A percentile compares a stretch with the other conserved stretches of the same genome.
Conservation (phyloP, 2,329 filamentous ascomycete species). For the Trichoderma brevicompactum region DNA sequence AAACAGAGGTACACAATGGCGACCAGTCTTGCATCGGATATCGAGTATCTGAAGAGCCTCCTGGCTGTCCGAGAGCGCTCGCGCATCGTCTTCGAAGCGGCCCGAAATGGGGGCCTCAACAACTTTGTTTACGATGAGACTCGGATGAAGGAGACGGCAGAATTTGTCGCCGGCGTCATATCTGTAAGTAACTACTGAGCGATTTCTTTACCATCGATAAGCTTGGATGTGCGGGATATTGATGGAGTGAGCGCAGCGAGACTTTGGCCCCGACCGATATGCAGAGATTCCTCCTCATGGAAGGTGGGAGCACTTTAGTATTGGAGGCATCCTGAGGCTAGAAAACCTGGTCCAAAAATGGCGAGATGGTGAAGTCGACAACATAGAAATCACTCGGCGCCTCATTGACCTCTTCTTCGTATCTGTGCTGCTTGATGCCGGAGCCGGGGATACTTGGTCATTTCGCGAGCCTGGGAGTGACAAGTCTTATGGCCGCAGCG, state of each 20-base stretch:
- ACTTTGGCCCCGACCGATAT: conserved; percentile 54
- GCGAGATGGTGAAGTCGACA: conserved; percentile 48
- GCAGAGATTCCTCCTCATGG: conserved; percentile 58
- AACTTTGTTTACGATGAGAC: conserved; percentile 49
- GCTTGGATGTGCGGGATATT: background rate
- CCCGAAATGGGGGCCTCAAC: conserved; percentile 45
- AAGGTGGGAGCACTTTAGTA: conserved; percentile 67
- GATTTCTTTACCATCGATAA: background rate
- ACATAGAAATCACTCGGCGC: conserved; percentile 54
- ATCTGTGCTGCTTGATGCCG: conserved; percentile 61
- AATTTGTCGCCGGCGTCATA: conserved; percentile 51
- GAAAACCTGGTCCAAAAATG: conserved; percentile 50
- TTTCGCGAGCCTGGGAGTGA: conserved; percentile 48
- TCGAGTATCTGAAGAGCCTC: conserved; percentile 44
- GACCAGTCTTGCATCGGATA: conserved; percentile 1
- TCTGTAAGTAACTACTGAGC: conserved; percentile 38
- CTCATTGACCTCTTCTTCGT: conserved; percentile 66
- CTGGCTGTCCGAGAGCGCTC: conserved; percentile 45
- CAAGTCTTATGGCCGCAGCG: conserved; percentile 48
- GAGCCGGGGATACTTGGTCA: conserved; percentile 55
- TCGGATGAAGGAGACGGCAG: conserved; percentile 45
- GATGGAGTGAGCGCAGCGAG: conserved; percentile 44
- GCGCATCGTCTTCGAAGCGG: conserved; percentile 41
- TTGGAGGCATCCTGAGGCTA: conserved; percentile 57
- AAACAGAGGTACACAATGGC: background rate